Percentiles rank a stretch among this genome's conserved stretches.
Evolutionary conservation across 345 rosid genomes (phyloP).

Genomic region (Lepidium africanum): DNA sequence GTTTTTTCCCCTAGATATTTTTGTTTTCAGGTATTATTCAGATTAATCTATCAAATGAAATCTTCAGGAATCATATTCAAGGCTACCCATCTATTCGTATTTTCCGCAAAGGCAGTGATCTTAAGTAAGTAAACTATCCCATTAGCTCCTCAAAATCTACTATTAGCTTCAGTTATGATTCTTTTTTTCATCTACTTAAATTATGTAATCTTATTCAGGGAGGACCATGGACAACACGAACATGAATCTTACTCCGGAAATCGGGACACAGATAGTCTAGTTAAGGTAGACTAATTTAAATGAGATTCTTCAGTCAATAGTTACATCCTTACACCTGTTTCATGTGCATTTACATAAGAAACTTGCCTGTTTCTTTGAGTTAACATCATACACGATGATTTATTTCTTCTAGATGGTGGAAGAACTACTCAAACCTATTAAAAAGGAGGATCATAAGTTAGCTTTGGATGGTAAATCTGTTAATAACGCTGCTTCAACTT

Average conservation of each 20-base stretch:
- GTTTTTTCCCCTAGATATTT: slow-evolving; percentile 1
- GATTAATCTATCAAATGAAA: not conserved
- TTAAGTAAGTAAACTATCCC: slow-evolving; percentile 35
- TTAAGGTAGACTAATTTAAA: slow-evolving; percentile 45
- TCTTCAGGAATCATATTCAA: slow-evolving; percentile 75
- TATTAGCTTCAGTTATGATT: not conserved
- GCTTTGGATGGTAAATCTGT: slow-evolving; percentile 32
- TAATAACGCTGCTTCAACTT: slow-evolving; percentile 25
- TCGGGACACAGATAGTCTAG: slow-evolving; percentile 85
- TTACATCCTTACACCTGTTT: not conserved
- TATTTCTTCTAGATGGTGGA: slow-evolving; percentile 58
- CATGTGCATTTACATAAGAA: not conserved
- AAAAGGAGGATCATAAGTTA: slow-evolving; percentile 43
- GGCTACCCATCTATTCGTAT: slow-evolving; percentile 96
- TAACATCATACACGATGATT: not conserved
- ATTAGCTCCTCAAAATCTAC: not conserved
- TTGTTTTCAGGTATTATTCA: not conserved
- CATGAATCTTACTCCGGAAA: slow-evolving; percentile 97
- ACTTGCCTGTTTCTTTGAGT: not conserved
- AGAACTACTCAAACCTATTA: slow-evolving; percentile 51
- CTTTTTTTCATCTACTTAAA: not conserved
- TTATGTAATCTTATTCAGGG: slow-evolving; percentile 33
- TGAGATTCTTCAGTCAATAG: not conserved
- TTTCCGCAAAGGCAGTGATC: slow-evolving; percentile 80
- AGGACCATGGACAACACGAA: slow-evolving; percentile 83